These are phyloP conservation scores for Diaporthe aspalathi DNA, from an alignment of 2,329 filamentous ascomycete genomes.

Conservation along the genomic window DNA sequence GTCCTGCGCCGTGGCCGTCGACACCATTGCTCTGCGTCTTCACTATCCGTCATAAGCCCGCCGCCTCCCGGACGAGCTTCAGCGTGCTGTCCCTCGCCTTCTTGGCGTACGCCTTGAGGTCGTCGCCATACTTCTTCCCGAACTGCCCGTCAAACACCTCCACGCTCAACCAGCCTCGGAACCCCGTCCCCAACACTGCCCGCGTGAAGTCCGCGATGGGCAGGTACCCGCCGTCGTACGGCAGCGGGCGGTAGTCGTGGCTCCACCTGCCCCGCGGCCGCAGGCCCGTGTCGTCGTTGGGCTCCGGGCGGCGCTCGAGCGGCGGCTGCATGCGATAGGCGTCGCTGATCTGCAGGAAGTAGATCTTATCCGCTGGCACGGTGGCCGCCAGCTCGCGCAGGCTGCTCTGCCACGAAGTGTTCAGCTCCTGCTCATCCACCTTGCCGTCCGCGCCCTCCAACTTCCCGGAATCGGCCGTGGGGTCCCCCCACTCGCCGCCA, in stretches of 20 bases:
- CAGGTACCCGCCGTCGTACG: conserved; percentile 77
- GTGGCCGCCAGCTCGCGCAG: conserved; percentile 66
- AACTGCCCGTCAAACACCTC: conserved; percentile 49
- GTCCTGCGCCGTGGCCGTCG: neutral
- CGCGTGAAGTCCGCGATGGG: conserved; percentile 73
- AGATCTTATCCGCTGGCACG: conserved; percentile 77
- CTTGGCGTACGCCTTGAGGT: conserved; percentile 44
- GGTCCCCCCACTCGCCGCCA: conserved; percentile 79
- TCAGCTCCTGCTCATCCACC: conserved; percentile 55
- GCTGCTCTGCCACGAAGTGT: conserved; percentile 63
- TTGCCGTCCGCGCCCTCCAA: conserved; percentile 54
- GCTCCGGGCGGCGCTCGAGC: conserved; percentile 56
- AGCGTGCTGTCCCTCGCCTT: conserved; percentile 41
- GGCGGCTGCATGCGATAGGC: conserved; percentile 73
- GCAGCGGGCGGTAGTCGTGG: conserved; percentile 75
- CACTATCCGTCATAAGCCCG: neutral
- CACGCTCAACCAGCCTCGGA: conserved; percentile 46
- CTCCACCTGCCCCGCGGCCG: conserved; percentile 76
- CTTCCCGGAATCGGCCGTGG: conserved; percentile 70
- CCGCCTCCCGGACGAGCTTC: conserved; percentile 31
- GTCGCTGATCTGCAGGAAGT: conserved; percentile 79
- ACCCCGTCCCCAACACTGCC: conserved; percentile 74
- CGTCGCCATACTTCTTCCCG: conserved; percentile 47
- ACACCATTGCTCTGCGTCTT: neutral
- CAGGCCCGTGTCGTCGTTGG: conserved; percentile 61